Conservation (phyloP, 2,329 filamentous ascomycete species). For the Aureobasidium sp. region DNA sequence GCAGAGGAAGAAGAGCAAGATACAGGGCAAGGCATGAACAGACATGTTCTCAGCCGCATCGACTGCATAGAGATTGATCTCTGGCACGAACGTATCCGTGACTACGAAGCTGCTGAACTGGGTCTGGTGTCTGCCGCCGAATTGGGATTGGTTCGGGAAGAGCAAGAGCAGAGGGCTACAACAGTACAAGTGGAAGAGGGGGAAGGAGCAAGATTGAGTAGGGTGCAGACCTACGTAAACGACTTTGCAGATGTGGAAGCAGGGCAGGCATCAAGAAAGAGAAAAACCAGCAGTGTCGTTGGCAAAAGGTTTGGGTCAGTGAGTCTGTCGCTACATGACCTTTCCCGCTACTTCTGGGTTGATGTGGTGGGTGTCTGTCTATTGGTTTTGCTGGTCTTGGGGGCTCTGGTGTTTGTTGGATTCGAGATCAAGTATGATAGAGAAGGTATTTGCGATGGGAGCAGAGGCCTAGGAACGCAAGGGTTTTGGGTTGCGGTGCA, state of each 20-base stretch:
- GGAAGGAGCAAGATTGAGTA: neutral
- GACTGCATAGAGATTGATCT: constrained; percentile 5
- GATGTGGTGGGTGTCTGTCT: neutral
- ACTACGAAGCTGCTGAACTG: constrained; percentile 1
- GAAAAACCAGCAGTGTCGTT: neutral
- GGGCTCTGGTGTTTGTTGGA: neutral
- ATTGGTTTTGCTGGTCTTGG: neutral
- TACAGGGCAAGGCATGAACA: neutral
- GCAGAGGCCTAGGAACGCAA: neutral
- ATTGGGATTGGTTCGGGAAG: neutral
- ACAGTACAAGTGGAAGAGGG: neutral
- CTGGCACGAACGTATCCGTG: constrained; percentile 1
- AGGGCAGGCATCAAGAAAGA: neutral
- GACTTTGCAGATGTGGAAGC: neutral
- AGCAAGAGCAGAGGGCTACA: neutral
- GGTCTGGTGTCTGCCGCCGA: neutral
- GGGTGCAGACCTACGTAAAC: neutral
- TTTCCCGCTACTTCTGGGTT: constrained; percentile 2
- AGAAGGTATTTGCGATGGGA: neutral
- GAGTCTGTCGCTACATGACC: neutral
- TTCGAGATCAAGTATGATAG: neutral
- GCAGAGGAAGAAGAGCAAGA: neutral
- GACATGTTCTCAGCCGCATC: neutral
- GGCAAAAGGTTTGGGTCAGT: neutral
- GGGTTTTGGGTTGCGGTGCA: constrained; percentile 7